These are phyloP conservation scores for Mucor ambiguus DNA, from an alignment of 371 early-diverging fungal species.

Conservation along the genomic window DNA sequence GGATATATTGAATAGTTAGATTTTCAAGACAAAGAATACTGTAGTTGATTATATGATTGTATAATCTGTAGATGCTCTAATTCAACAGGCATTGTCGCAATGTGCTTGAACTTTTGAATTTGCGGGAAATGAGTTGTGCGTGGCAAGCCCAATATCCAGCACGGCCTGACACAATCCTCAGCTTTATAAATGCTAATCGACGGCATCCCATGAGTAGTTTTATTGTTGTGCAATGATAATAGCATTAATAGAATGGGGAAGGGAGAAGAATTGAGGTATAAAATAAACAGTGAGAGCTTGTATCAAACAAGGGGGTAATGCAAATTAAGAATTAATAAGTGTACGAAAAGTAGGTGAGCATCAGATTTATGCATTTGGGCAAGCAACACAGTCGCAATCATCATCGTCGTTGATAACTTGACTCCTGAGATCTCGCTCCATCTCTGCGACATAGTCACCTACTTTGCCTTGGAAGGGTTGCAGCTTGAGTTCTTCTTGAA, in stretches of 20 bases:
- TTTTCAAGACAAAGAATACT: too few relatives aligned
- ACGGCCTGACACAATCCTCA: too few relatives aligned
- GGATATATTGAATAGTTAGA: too few relatives aligned
- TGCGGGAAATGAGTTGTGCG: too few relatives aligned
- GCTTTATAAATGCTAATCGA: neutral
- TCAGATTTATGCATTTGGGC: conserved; percentile 23
- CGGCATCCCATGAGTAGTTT: neutral
- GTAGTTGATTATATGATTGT: too few relatives aligned
- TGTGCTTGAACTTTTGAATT: too few relatives aligned
- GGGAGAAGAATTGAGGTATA: neutral
- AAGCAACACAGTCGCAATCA: conserved; percentile 27
- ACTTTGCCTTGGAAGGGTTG: conserved; percentile 30
- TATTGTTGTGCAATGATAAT: neutral
- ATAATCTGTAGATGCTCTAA: too few relatives aligned
- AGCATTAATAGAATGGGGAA: neutral
- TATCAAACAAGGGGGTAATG: neutral
- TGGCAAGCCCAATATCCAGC: too few relatives aligned
- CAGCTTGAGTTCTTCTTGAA: conserved; percentile 20
- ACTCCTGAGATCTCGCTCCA: conserved; percentile 23
- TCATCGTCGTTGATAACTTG: conserved; percentile 22
- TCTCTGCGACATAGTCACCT: conserved; percentile 20
- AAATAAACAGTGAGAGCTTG: neutral
- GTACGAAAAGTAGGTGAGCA: neutral
- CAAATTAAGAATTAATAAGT: neutral
- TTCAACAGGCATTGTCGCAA: too few relatives aligned